Conservation (phyloP, 1,284 basidiomycete genomes). For the Malassezia arunalokei region DNA sequence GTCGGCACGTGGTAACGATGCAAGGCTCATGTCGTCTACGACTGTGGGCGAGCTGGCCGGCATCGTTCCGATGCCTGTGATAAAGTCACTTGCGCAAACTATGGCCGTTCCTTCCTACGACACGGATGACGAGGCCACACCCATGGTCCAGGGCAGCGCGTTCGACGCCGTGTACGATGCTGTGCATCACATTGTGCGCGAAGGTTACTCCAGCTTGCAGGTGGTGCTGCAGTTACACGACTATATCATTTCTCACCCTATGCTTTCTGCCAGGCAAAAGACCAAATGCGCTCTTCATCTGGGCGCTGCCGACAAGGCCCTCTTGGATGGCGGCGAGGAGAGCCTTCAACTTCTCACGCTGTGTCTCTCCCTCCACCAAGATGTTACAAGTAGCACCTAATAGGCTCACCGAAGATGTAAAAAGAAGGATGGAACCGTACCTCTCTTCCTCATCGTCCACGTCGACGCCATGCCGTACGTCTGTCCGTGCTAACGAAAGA, state of each 20-base stretch:
- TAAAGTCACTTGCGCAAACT: conserved; percentile 59
- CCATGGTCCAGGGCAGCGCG: neutral
- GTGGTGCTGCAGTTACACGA: conserved; percentile 88
- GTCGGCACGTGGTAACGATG: conserved; percentile 18
- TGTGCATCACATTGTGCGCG: conserved; percentile 64
- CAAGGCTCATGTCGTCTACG: conserved; percentile 20
- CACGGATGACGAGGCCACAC: conserved; percentile 46
- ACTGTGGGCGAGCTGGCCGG: conserved; percentile 91
- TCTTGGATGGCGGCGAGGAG: conserved; percentile 96
- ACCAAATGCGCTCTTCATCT: conserved; percentile 69
- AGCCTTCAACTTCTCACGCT: conserved; percentile 87
- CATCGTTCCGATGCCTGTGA: conserved; percentile 67
- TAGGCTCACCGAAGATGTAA: neutral
- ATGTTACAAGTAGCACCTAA: neutral
- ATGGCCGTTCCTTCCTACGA: conserved; percentile 60
- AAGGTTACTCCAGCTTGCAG: conserved; percentile 87
- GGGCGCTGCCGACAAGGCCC: conserved; percentile 87
- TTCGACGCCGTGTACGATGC: conserved; percentile 64
- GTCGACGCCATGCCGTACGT: conserved; percentile 14
- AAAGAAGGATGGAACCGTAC: too few relatives aligned
- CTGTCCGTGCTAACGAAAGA: conserved; percentile 16
- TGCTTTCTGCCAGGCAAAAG: conserved; percentile 69
- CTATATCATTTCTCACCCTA: conserved; percentile 67
- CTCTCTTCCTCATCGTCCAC: neutral
- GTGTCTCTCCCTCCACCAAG: conserved; percentile 55